These are phyloP conservation scores for Dactylella cylindrospora DNA, from an alignment of 2,329 filamentous ascomycete species.

Conservation along the genomic window DNA sequence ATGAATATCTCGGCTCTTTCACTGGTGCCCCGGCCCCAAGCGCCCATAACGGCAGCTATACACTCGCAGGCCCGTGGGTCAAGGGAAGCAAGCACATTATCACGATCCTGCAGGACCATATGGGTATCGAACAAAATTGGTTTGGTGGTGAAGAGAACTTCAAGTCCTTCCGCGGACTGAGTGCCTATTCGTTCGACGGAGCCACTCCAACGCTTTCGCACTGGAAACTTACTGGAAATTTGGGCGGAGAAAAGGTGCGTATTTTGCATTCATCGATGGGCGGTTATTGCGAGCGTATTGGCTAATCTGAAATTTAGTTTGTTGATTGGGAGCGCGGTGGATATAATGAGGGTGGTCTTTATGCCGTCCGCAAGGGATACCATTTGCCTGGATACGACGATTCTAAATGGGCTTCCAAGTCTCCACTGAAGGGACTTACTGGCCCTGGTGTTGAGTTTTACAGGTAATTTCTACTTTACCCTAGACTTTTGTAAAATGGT, in stretches of 20 bases:
- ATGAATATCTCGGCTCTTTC: slow-evolving; percentile 66
- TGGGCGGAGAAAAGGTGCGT: slow-evolving; percentile 61
- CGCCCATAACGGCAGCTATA: slow-evolving; percentile 61
- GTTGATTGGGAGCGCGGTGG: slow-evolving; percentile 63
- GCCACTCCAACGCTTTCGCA: slow-evolving; percentile 55
- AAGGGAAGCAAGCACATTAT: slow-evolving; percentile 62
- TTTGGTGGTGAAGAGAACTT: slow-evolving; percentile 62
- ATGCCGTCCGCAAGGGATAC: slow-evolving; percentile 64
- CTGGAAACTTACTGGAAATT: slow-evolving; percentile 71
- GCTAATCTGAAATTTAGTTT: slow-evolving; percentile 52
- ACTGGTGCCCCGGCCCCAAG: slow-evolving; percentile 58
- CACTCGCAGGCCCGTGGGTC: slow-evolving; percentile 57
- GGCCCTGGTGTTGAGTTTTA: slow-evolving; percentile 63
- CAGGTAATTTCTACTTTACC: slow-evolving; percentile 47
- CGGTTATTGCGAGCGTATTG: not conserved
- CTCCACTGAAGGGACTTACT: slow-evolving; percentile 54
- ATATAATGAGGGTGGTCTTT: slow-evolving; percentile 64
- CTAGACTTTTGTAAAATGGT: not conserved
- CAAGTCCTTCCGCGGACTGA: slow-evolving; percentile 60
- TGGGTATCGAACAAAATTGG: slow-evolving; percentile 69
- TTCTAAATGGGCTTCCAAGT: slow-evolving; percentile 54
- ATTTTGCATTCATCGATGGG: not conserved
- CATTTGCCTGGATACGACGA: slow-evolving; percentile 61
- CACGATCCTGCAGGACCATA: slow-evolving; percentile 72
- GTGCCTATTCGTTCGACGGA: slow-evolving; percentile 62